phyloP scores from a whole-genome alignment of 1,284 basidiomycete genomes.

The Marasmius oreades region DNA sequence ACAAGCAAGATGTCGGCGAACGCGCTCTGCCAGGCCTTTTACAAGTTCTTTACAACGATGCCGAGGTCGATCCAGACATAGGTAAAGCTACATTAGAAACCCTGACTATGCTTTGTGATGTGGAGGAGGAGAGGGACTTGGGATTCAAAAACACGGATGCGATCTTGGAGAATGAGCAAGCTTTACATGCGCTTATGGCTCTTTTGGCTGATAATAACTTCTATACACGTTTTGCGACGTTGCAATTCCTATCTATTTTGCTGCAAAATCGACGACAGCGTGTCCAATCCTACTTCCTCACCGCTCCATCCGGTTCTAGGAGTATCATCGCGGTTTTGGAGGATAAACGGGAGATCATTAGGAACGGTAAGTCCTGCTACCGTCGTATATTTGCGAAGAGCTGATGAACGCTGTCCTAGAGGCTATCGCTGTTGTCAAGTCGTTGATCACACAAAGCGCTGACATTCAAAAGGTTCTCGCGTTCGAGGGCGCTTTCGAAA shows the following conservation, averaged over 20 bases:
- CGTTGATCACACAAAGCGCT: conserved; percentile 80
- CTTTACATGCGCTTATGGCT: conserved; percentile 74
- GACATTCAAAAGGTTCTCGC: conserved; percentile 97
- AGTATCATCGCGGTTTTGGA: conserved; percentile 73
- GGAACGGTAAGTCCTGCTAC: conserved; percentile 58
- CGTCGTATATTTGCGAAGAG: not conserved
- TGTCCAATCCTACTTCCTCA: conserved; percentile 89
- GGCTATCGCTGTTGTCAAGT: conserved; percentile 80
- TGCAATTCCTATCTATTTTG: conserved; percentile 82
- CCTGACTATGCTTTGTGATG: conserved; percentile 73
- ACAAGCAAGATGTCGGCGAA: conserved; percentile 83
- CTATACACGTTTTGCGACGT: conserved; percentile 84
- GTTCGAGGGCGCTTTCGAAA: conserved; percentile 97
- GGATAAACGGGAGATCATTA: conserved; percentile 80
- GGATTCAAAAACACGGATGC: conserved; percentile 72
- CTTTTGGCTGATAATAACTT: conserved; percentile 78
- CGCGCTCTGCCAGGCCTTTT: conserved; percentile 74
- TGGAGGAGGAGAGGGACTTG: conserved; percentile 57
- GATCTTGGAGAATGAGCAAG: conserved; percentile 67
- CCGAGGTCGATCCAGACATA: conserved; percentile 84
- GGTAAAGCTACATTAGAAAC: conserved; percentile 91
- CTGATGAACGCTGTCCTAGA: conserved; percentile 41
- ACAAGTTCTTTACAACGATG: conserved; percentile 81
- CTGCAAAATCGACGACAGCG: conserved; percentile 76
- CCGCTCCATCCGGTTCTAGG: conserved; percentile 71